These are phyloP conservation scores for Wickerhamiella domercqiae DNA, from an alignment of 805 yeast species.

Conservation along the genomic window DNA sequence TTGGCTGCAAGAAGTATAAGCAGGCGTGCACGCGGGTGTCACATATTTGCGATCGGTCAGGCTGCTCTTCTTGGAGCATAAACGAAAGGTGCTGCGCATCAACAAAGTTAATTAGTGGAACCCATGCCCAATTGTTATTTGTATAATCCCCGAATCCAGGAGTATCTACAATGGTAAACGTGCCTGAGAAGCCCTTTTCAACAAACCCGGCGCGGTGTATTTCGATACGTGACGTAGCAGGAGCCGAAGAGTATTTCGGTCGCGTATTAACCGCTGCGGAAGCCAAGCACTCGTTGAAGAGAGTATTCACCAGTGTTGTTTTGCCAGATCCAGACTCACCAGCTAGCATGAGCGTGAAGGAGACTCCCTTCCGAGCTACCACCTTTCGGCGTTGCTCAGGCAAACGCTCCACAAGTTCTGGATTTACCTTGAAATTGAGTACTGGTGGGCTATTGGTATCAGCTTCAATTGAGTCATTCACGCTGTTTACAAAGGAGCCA, in stretches of 20 bases:
- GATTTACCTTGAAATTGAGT: background rate
- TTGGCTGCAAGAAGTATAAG: constrained; percentile 78
- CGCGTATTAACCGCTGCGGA: background rate
- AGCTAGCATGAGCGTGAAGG: constrained; percentile 50
- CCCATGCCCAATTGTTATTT: constrained; percentile 75
- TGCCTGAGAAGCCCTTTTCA: constrained; percentile 66
- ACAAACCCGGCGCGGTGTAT: constrained; percentile 66
- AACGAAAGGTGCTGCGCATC: constrained; percentile 81
- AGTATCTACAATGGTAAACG: constrained; percentile 73
- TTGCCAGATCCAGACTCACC: constrained; percentile 91
- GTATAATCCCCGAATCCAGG: constrained; percentile 91
- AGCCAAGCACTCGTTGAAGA: constrained; percentile 41
- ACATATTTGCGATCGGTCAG: constrained; percentile 35
- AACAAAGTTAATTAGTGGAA: constrained; percentile 70
- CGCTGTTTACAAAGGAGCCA: no score
- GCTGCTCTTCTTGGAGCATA: constrained; percentile 92
- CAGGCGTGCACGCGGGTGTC: constrained; percentile 87
- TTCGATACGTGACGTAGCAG: constrained; percentile 58
- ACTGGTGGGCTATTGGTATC: no score
- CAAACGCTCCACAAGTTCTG: constrained; percentile 2
- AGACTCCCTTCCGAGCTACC: constrained; percentile 36
- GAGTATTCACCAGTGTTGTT: constrained; percentile 76
- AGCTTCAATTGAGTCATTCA: no score
- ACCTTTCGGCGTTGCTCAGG: constrained; percentile 8
- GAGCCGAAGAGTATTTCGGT: constrained; percentile 35